These are phyloP conservation scores for Entomortierella parvispora DNA, from an alignment of 192 early-diverging fungal genomes.

Conservation along the genomic window DNA sequence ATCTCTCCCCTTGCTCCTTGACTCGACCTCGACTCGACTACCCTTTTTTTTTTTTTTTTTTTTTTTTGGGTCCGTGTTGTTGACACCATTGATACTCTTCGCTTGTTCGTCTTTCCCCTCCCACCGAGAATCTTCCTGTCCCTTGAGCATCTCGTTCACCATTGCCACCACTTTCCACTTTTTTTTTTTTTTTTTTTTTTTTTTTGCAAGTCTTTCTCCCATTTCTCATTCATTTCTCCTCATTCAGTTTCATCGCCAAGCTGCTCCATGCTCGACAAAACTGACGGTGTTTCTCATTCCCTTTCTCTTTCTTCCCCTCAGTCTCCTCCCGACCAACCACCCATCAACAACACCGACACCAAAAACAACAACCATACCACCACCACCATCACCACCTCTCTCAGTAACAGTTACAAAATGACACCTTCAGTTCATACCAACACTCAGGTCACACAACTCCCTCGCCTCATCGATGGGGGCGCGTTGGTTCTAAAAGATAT, in stretches of 20 bases:
- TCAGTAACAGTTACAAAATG: slow-evolving; percentile 7
- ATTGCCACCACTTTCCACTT: not conserved
- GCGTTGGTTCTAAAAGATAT: slow-evolving; percentile 55
- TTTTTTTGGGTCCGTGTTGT: not conserved
- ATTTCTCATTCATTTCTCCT: not conserved
- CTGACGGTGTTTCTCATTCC: not conserved
- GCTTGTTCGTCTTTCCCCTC: not conserved
- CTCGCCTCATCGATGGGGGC: slow-evolving; percentile 43
- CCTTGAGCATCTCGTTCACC: no score
- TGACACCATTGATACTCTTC: not conserved
- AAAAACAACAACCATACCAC: not conserved
- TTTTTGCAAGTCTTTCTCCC: not conserved
- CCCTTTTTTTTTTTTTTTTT: not conserved
- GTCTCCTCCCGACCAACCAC: no score
- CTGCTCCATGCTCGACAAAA: not conserved
- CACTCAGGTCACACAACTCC: slow-evolving; percentile 13
- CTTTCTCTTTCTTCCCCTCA: not conserved
- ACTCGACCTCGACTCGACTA: not conserved
- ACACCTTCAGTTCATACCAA: slow-evolving; percentile 21
- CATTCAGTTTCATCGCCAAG: not conserved
- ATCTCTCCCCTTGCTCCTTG: not conserved
- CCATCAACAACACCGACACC: no score
- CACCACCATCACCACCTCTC: not conserved
- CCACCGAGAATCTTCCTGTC: not conserved
- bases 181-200: not conserved